phyloP scores from a whole-genome alignment of 306 rosid genomes.

The Coriaria nepalensis region DNA sequence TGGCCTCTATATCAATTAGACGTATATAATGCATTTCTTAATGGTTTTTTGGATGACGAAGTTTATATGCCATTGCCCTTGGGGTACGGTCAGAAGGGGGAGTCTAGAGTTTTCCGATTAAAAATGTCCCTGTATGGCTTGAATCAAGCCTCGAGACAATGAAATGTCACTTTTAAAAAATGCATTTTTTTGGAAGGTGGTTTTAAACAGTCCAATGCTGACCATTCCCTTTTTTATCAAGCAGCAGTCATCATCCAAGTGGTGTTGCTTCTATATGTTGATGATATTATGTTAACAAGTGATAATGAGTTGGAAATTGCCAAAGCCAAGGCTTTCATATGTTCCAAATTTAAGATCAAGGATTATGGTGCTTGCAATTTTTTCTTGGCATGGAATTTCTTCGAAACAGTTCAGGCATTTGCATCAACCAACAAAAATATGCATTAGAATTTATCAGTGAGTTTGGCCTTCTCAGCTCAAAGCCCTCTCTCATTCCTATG shows the following conservation, averaged over 20 bases:
- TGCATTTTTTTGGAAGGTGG: too few relatives aligned
- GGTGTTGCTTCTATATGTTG: too few relatives aligned
- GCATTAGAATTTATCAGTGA: constrained; percentile 5
- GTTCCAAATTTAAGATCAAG: too few relatives aligned
- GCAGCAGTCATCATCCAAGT: too few relatives aligned
- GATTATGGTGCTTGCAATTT: not conserved
- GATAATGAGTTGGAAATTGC: too few relatives aligned
- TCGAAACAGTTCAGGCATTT: not conserved
- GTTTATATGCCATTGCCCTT: not conserved
- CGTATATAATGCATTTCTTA: too few relatives aligned
- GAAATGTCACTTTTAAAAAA: too few relatives aligned
- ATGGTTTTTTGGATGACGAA: not conserved
- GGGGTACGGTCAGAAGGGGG: too few relatives aligned
- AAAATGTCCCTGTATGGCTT: constrained; percentile 1
- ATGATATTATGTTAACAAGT: too few relatives aligned
- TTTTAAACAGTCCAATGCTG: too few relatives aligned
- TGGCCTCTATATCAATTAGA: constrained; percentile 9
- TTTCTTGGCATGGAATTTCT: constrained; percentile 8
- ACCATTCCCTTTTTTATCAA: too few relatives aligned
- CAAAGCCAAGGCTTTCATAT: too few relatives aligned
- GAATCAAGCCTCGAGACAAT: not conserved
- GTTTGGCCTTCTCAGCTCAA: not conserved
- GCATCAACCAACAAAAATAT: constrained; percentile 6
- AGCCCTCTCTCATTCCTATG: not conserved
- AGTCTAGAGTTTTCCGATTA: not conserved